Evolutionary conservation across 2,329 filamentous ascomycete species (phyloP).

Genomic region (Lachnellula occidentalis): DNA sequence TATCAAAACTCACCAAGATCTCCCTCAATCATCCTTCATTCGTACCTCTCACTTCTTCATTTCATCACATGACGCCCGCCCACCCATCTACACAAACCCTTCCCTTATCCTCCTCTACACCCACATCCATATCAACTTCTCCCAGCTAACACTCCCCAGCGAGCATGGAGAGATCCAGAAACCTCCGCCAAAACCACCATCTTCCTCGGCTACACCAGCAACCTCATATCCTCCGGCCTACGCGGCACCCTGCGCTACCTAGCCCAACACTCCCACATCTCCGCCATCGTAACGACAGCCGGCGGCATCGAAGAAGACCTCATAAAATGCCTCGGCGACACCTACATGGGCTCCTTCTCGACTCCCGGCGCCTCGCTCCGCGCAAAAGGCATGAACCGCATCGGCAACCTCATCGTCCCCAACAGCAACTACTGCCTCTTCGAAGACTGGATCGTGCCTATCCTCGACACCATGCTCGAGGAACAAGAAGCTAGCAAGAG

Average conservation of each 20-base stretch:
- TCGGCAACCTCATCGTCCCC: slow-evolving; percentile 91
- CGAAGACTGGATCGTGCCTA: slow-evolving; percentile 95
- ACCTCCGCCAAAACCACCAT: slow-evolving; percentile 80
- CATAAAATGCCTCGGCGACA: slow-evolving; percentile 94
- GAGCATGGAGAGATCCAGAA: slow-evolving; percentile 75
- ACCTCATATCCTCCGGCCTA: slow-evolving; percentile 92
- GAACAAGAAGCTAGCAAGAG: slow-evolving; percentile 81
- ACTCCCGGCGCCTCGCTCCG: slow-evolving; percentile 73
- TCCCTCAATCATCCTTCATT: no score
- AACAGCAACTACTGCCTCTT: slow-evolving; percentile 98
- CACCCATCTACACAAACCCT: background rate
- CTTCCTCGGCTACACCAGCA: slow-evolving; percentile 95
- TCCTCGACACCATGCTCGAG: slow-evolving; percentile 87
- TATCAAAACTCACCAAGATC: no score
- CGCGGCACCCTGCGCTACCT: slow-evolving; percentile 88
- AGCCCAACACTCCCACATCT: slow-evolving; percentile 87
- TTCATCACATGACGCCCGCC: background rate
- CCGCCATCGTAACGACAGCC: slow-evolving; percentile 89
- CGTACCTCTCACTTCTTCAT: no score
- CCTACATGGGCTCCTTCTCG: slow-evolving; percentile 84
- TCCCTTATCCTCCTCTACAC: slow-evolving; percentile 6
- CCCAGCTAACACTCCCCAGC: slow-evolving; percentile 39
- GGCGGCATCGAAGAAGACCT: slow-evolving; percentile 96
- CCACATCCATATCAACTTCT: slow-evolving; percentile 17
- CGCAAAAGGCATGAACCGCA: slow-evolving; percentile 83